A percentile compares a stretch with the other conserved stretches of the same genome.
Evolutionary conservation across 2,329 filamentous ascomycete species (phyloP).

Genomic region (Xylaria sp.): DNA sequence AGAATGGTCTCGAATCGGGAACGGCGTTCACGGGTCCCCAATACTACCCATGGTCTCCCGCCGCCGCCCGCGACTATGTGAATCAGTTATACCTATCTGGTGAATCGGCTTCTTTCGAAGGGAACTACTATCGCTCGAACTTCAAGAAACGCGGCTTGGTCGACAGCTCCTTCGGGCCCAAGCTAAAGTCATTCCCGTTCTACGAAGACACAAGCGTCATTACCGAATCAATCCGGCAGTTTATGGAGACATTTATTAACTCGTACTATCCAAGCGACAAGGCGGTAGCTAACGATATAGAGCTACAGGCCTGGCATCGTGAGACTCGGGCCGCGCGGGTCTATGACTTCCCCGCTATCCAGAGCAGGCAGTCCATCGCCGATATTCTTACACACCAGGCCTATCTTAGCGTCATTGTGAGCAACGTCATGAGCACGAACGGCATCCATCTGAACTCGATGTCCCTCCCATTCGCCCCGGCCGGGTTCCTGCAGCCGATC

Average conservation of each 20-base stretch:
- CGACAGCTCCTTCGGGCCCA: constrained; percentile 50
- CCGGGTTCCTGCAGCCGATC: constrained; percentile 53
- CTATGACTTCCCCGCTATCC: constrained; percentile 54
- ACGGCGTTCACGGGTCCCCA: constrained; percentile 40
- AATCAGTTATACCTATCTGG: constrained; percentile 29
- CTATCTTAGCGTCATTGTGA: constrained; percentile 52
- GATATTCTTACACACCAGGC: constrained; percentile 55
- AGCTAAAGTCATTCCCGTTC: constrained; percentile 57
- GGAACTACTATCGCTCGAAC: constrained; percentile 26
- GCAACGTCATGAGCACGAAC: constrained; percentile 58
- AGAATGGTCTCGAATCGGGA: constrained; percentile 19
- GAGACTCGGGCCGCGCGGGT: constrained; percentile 54
- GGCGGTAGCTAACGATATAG: constrained; percentile 52
- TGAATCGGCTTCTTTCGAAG: constrained; percentile 22
- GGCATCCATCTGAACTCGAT: constrained; percentile 50
- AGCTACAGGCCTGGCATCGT: constrained; percentile 57
- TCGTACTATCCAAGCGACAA: constrained; percentile 55
- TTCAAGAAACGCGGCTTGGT: constrained; percentile 54
- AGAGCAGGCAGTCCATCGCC: constrained; percentile 49
- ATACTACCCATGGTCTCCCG: constrained; percentile 49
- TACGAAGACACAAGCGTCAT: constrained; percentile 56
- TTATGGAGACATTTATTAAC: constrained; percentile 55
- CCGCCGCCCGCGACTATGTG: constrained; percentile 45
- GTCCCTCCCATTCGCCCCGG: constrained; percentile 56
- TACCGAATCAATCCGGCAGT: constrained; percentile 50